A percentile compares a stretch with the other conserved stretches of the same genome.
Evolutionary conservation across 1,284 basidiomycete species (phyloP).

Genomic region (Phaffia rhodozyma): DNA sequence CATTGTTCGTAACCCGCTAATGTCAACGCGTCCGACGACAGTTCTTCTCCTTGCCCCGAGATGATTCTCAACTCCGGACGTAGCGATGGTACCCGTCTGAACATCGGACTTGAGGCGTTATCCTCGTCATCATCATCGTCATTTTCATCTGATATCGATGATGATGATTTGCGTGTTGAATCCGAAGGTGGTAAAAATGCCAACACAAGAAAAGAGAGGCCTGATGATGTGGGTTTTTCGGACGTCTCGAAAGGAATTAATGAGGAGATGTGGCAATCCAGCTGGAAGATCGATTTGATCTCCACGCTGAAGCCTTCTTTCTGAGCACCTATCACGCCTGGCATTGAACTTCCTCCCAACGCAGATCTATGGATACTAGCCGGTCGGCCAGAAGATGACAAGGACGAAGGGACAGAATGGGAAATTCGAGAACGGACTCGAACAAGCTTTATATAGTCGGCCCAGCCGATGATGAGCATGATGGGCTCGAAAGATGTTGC

Average conservation of each 20-base stretch:
- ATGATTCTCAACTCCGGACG: slow-evolving; percentile 89
- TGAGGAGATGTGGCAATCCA: slow-evolving; percentile 92
- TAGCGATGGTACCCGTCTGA: slow-evolving; percentile 66
- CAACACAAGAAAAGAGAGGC: slow-evolving; percentile 54
- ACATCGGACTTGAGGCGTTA: slow-evolving; percentile 36
- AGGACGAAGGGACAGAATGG: slow-evolving; percentile 15
- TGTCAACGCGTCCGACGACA: slow-evolving; percentile 71
- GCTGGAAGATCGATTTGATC: slow-evolving; percentile 79
- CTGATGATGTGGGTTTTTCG: too few species aligned
- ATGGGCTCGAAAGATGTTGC: slow-evolving; percentile 32
- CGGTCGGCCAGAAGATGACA: slow-evolving; percentile 30
- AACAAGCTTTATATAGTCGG: slow-evolving; percentile 84
- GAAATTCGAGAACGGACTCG: slow-evolving; percentile 46
- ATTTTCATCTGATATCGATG: slow-evolving; percentile 36
- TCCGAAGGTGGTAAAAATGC: slow-evolving; percentile 55
- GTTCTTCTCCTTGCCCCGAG: slow-evolving; percentile 75
- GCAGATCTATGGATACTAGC: slow-evolving; percentile 38
- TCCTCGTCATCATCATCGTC: slow-evolving; percentile 33
- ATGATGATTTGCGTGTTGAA: not conserved
- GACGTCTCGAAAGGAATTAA: slow-evolving; percentile 56
- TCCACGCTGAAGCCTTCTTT: slow-evolving; percentile 45
- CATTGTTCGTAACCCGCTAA: slow-evolving; percentile 68
- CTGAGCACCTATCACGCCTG: not conserved
- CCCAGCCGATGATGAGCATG: slow-evolving; percentile 83
- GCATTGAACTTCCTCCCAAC: not conserved